Evolutionary conservation across 805 yeast species (phyloP), one percentile per base, ranked within the genome.

Genomic region (baker's yeast (Saccharomyces cerevisiae)): DNA sequence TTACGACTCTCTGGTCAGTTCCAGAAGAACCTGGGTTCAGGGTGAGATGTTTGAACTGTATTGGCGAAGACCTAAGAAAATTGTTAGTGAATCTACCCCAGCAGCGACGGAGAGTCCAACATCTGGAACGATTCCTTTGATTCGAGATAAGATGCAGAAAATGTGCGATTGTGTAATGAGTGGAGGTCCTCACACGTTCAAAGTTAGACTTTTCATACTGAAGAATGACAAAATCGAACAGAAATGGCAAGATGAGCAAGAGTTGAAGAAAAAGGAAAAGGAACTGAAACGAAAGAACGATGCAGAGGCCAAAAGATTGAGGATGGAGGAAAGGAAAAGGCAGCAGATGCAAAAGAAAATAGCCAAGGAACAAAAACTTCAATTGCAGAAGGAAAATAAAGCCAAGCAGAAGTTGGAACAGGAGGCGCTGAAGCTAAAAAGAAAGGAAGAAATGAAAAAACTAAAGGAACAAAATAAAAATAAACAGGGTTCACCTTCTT

Each of bases 171-270:
- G 91, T 56, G 71, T 74, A 1, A 70, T 90, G 71, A 74, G 76
- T 10, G 76, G 86, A 24, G 98, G 97, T 0, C 96, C 97, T 0
- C 99, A 92, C 70, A 70, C 74, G 0, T 89, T 89, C 70, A 89
- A 84, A 43, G 78, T 86, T 1, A 74, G 95, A 56, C 69, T 94
- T 31, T 94, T 87, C 70, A 84, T 89, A n/a, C 79, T 89, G 51
- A 87, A 88, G 62, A 96, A 90, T 62, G 96, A 89, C 43, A 79
- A 82, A 43, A 75, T 79, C 26, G 89, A 84, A 57, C 75, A 71
- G 59, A 67, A 73, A 32, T 70, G 77, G 69, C 75, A 73, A 52
- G 73, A 67, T 41, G 75, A 74, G 46, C 76, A 74, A 55, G 73
- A 70, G 48, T 31, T 48, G 46, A 60, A 65, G 55, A 72, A 70